A percentile compares a stretch with the other conserved stretches of the same genome.
phyloP scores from a whole-genome alignment of 805 yeast genomes.

The Millerozyma acaciae region DNA sequence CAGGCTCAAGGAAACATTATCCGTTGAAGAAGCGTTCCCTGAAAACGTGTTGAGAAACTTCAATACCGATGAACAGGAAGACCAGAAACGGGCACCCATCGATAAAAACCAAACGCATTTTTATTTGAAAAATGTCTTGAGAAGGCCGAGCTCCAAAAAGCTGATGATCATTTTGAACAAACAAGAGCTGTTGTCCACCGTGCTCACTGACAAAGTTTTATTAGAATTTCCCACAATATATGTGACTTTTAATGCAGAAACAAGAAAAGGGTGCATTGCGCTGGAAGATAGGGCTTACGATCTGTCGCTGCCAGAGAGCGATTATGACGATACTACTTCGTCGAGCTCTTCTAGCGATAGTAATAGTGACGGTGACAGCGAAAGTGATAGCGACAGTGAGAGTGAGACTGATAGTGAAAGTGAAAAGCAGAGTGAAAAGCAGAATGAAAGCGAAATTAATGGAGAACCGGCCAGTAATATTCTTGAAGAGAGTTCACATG shows the following conservation, averaged over 20 bases:
- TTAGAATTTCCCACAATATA: slow-evolving; percentile 76
- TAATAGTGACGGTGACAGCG: slow-evolving; percentile 12
- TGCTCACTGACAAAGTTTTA: slow-evolving; percentile 54
- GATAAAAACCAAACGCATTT: slow-evolving; percentile 26
- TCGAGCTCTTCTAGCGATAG: slow-evolving; percentile 4
- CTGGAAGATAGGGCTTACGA: slow-evolving; percentile 17
- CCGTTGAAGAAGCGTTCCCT: slow-evolving; percentile 41
- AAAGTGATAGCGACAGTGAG: slow-evolving; percentile 5
- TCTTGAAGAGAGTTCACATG: too few relatives aligned
- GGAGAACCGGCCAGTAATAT: too few relatives aligned
- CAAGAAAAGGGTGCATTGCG: slow-evolving; percentile 22
- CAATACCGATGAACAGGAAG: slow-evolving; percentile 3
- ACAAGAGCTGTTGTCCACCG: slow-evolving; percentile 39
- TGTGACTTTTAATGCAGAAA: slow-evolving; percentile 26
- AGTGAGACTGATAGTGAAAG: slow-evolving; percentile 7
- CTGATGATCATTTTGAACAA: slow-evolving; percentile 37
- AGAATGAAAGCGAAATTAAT: too few relatives aligned
- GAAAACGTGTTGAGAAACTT: slow-evolving; percentile 22
- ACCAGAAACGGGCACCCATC: slow-evolving; percentile 1
- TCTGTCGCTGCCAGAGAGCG: slow-evolving; percentile 1
- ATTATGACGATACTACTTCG: slow-evolving; percentile 10
- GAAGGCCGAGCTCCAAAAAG: slow-evolving; percentile 9
- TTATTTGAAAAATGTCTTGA: slow-evolving; percentile 32
- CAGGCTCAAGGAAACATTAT: slow-evolving; percentile 35
- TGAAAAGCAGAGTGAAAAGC: too few relatives aligned